A percentile compares a stretch with the other conserved stretches of the same genome.
Conservation (phyloP, 2,329 filamentous ascomycete species). For the Didymella lethalis region DNA sequence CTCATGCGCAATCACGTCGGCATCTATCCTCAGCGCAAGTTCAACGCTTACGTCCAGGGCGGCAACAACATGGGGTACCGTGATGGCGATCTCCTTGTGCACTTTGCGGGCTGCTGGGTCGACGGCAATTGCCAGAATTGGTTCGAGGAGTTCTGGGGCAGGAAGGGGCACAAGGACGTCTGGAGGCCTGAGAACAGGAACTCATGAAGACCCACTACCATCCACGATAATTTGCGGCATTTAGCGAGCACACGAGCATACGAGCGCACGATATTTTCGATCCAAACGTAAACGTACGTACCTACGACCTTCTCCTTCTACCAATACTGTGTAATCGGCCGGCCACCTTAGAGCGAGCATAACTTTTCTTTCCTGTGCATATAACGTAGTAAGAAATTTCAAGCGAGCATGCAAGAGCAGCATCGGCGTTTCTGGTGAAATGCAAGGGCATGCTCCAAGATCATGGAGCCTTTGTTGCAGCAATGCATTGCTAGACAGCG, state of each 20-base stretch:
- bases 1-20: conserved; percentile 50
- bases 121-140: conserved; percentile 43
- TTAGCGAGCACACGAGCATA: conserved; percentile 3
- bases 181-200: conserved; percentile 29
- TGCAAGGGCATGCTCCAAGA: neutral
- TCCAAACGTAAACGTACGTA: conserved; percentile 13
- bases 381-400: conserved; percentile 6
- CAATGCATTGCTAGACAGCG: conserved; percentile 15
- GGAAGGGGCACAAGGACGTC: conserved; percentile 34
- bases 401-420: conserved; percentile 15
- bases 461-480: neutral
- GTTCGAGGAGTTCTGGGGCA: conserved; percentile 50
- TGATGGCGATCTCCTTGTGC: conserved; percentile 52
- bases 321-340: neutral
- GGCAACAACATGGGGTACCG: conserved; percentile 50
- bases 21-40: conserved; percentile 48
- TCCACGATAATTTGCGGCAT: conserved; percentile 1
- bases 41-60: conserved; percentile 51
- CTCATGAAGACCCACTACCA: neutral
- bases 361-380: conserved; percentile 7
- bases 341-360: neutral
- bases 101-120: conserved; percentile 54
- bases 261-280: conserved; percentile 15
- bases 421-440: conserved; percentile 13
- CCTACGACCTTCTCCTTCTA: conserved; percentile 12